Conservation (phyloP, 192 early-diverging fungal species). For the Dissophora globulifera region DNA sequence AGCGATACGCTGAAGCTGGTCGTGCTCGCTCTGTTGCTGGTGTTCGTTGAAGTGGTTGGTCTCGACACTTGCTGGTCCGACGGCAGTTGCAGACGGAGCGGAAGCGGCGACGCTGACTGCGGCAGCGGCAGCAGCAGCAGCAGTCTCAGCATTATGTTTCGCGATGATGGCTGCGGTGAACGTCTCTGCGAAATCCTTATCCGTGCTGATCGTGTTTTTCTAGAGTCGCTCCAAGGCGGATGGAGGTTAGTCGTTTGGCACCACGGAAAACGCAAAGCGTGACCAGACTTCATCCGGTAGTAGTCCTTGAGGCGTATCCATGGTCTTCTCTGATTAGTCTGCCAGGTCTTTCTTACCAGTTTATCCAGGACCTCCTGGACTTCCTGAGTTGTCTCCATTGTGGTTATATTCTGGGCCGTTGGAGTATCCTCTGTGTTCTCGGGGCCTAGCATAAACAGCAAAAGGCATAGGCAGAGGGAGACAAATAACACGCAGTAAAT, state of each 20-base stretch:
- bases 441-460: too few relatives aligned
- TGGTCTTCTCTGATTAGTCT: too few relatives aligned
- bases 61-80: conserved; percentile 5
- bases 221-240: neutral
- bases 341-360: conserved; percentile 20
- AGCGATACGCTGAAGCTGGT: conserved; percentile 43
- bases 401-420: neutral
- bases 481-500: too few relatives aligned
- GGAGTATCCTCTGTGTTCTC: neutral
- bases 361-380: conserved; percentile 39
- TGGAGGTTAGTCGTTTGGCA: too few relatives aligned
- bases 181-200: conserved; percentile 14
- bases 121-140: conserved; percentile 11
- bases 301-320: too few relatives aligned
- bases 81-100: neutral
- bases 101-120: neutral
- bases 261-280: too few relatives aligned
- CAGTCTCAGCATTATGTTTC: conserved; percentile 16
- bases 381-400: conserved; percentile 19
- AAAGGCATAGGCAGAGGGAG: too few relatives aligned
- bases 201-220: neutral
- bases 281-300: too few relatives aligned
- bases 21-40: conserved; percentile 17
- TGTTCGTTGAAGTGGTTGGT: neutral
- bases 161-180: conserved; percentile 23